Evolutionary conservation across 805 yeast genomes (phyloP).

Genomic region (Priceomyces medius): DNA sequence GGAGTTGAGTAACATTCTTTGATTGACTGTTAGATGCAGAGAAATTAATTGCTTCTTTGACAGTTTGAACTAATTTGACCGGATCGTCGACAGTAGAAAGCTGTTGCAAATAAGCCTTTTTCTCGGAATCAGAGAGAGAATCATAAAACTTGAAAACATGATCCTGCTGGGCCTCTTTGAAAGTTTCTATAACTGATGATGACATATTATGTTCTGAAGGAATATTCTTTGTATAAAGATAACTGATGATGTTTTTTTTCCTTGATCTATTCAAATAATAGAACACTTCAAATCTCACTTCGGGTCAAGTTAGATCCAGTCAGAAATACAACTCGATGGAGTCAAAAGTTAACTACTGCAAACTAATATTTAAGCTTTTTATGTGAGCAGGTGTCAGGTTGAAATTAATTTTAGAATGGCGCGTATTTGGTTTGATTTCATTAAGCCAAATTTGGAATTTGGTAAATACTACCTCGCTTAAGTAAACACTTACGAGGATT

Average conservation of each 20-base stretch:
- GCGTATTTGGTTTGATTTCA: background rate
- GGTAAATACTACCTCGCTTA: background rate
- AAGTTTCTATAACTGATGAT: constrained; percentile 27
- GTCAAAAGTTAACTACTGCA: no score
- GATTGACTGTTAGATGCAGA: constrained; percentile 20
- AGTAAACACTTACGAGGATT: no score
- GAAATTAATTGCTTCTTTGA: constrained; percentile 46
- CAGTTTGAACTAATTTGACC: constrained; percentile 35
- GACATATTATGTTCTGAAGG: constrained; percentile 3
- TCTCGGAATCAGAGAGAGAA: constrained; percentile 32
- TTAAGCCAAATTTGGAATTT: background rate
- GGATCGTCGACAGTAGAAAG: constrained; percentile 45
- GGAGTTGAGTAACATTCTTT: constrained; percentile 48
- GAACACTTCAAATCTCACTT: no score
- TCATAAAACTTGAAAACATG: constrained; percentile 54
- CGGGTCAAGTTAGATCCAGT: no score
- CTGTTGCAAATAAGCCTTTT: constrained; percentile 38
- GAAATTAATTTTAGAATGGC: background rate
- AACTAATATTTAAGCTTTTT: no score
- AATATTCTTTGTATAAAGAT: no score
- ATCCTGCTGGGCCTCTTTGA: constrained; percentile 48
- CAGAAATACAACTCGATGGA: no score
- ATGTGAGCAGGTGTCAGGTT: no score
- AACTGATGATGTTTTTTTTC: no score
- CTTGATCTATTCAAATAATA: no score